These are phyloP conservation scores for Russula foetens DNA, from an alignment of 768 basidiomycete genomes.

Conservation along the genomic window DNA sequence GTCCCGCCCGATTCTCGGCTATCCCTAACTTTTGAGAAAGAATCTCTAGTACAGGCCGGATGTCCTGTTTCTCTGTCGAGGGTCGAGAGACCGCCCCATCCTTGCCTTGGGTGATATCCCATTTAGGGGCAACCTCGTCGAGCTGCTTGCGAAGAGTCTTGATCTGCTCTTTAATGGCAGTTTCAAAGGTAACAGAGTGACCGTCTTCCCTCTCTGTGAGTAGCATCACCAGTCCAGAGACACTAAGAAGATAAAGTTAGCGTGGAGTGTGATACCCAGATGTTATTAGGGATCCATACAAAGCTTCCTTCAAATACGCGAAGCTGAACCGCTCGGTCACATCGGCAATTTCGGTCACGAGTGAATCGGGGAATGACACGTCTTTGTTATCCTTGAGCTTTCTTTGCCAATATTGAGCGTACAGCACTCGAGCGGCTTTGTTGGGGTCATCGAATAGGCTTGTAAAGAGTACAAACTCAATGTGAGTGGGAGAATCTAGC, in stretches of 20 bases:
- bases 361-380: constrained; percentile 57
- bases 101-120: neutral
- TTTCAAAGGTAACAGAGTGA: constrained; percentile 43
- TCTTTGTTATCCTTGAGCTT: constrained; percentile 58
- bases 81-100: neutral
- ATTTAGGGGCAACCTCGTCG: constrained; percentile 33
- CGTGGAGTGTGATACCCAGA: neutral
- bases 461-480: neutral
- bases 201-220: constrained; percentile 43
- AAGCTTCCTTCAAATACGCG: constrained; percentile 84
- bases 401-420: constrained; percentile 72
- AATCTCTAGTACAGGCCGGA: neutral
- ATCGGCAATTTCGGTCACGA: constrained; percentile 52
- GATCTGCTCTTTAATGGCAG: constrained; percentile 50
- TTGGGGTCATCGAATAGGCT: constrained; percentile 71
- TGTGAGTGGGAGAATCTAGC: neutral
- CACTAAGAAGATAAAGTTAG: constrained; percentile 33
- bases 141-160: constrained; percentile 56
- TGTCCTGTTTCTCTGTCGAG: neutral
- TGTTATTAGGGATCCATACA: constrained; percentile 41
- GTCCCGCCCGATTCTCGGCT: neutral
- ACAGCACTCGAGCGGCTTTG: constrained; percentile 52
- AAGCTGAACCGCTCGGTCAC: constrained; percentile 68
- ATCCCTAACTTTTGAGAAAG: neutral
- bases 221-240: constrained; percentile 57